These are phyloP conservation scores for Pholiota microspora DNA, from an alignment of 768 basidiomycete genomes.

Conservation along the genomic window DNA sequence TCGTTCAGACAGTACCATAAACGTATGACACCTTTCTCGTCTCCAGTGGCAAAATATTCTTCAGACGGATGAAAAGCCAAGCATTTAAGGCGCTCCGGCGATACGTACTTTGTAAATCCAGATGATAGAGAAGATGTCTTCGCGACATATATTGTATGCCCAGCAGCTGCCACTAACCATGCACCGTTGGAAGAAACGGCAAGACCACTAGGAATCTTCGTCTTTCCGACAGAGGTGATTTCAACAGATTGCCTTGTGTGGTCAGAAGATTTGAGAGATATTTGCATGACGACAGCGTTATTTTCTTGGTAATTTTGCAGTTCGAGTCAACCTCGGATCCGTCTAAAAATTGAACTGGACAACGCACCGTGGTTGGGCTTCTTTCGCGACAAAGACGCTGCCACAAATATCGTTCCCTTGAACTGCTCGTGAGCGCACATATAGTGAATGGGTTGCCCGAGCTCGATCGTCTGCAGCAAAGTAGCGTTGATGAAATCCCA, in stretches of 20 bases:
- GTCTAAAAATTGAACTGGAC: slow-evolving; percentile 3
- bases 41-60: slow-evolving; percentile 95
- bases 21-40: slow-evolving; percentile 78
- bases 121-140: slow-evolving; percentile 51
- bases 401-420: slow-evolving; percentile 70
- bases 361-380: slow-evolving; percentile 36
- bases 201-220: slow-evolving; percentile 58
- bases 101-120: slow-evolving; percentile 82
- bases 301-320: slow-evolving; percentile 34
- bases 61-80: slow-evolving; percentile 86
- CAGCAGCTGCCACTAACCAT: slow-evolving; percentile 75
- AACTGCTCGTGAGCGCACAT: slow-evolving; percentile 70
- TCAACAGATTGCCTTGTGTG: slow-evolving; percentile 49
- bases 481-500: slow-evolving; percentile 94
- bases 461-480: slow-evolving; percentile 70
- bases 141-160: slow-evolving; percentile 77
- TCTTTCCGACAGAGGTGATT: slow-evolving; percentile 63
- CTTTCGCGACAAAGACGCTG: slow-evolving; percentile 51
- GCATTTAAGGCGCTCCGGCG: slow-evolving; percentile 77
- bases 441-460: slow-evolving; percentile 67
- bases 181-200: slow-evolving; percentile 72
- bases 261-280: slow-evolving; percentile 53
- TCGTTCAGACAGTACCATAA: slow-evolving; percentile 92
- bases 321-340: slow-evolving; percentile 9
- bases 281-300: slow-evolving; percentile 57